These are phyloP conservation scores for Biscogniauxia marginata DNA, from an alignment of 2,329 filamentous ascomycete genomes.

Conservation along the genomic window DNA sequence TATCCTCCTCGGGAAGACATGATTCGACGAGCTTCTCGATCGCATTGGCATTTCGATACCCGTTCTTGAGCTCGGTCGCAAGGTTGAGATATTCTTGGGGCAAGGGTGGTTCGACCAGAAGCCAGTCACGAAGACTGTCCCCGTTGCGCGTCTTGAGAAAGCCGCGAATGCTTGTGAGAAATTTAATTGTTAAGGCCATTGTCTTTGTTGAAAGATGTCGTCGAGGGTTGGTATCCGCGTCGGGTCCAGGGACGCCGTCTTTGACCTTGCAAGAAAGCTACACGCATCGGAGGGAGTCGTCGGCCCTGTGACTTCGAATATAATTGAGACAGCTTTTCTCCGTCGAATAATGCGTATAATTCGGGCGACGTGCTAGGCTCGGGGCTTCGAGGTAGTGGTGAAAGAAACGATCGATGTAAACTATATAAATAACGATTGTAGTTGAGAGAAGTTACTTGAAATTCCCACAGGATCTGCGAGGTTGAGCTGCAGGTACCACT, in stretches of 20 bases:
- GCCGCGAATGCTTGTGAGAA: conserved; percentile 62
- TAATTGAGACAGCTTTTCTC: too few species aligned
- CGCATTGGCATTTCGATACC: conserved; percentile 52
- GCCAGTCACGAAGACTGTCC: conserved; percentile 63
- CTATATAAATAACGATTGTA: background rate
- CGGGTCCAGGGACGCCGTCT: background rate
- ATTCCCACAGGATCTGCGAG: conserved; percentile 5
- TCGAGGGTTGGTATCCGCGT: background rate
- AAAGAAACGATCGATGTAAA: background rate
- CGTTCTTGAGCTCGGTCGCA: conserved; percentile 61
- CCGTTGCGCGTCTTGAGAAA: conserved; percentile 65
- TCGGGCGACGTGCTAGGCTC: too few species aligned
- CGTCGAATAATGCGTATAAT: too few species aligned
- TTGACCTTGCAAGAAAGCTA: conserved; percentile 9
- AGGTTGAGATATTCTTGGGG: conserved; percentile 66
- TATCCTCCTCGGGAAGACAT: conserved; percentile 62
- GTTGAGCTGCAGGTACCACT: conserved; percentile 1
- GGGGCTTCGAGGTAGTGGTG: too few species aligned
- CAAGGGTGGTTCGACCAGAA: conserved; percentile 72
- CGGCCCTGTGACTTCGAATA: too few species aligned
- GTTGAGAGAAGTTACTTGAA: conserved; percentile 3
- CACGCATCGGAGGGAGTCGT: background rate
- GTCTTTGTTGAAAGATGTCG: conserved; percentile 12
- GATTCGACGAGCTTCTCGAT: conserved; percentile 64
- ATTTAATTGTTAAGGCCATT: conserved; percentile 67